A percentile compares a stretch with the other conserved stretches of the same genome.
These are phyloP conservation scores for Xerocomellus dryophilus DNA, from an alignment of 768 basidiomycete species.

Conservation along the genomic window DNA sequence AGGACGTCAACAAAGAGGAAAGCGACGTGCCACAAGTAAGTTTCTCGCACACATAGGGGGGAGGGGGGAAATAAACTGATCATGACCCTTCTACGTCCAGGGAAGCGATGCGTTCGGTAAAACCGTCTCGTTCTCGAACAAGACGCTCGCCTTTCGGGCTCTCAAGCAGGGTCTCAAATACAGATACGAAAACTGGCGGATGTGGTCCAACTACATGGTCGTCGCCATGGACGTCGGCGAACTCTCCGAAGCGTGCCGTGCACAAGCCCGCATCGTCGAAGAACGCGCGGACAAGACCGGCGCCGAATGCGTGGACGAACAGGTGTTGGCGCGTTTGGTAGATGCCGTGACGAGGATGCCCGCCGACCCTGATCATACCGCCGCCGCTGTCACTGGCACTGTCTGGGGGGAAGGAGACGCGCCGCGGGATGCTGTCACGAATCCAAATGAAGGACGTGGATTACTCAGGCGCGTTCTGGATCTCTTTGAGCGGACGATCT, in stretches of 20 bases:
- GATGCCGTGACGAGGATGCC: slow-evolving; percentile 71
- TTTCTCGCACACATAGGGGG: not conserved
- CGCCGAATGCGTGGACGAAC: slow-evolving; percentile 69
- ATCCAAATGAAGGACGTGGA: slow-evolving; percentile 65
- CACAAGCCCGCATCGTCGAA: slow-evolving; percentile 78
- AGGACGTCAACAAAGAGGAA: slow-evolving; percentile 33
- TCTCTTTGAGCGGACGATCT: slow-evolving; percentile 73
- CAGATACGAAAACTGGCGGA: slow-evolving; percentile 90
- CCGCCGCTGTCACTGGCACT: slow-evolving; percentile 3
- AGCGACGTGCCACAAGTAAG: slow-evolving; percentile 23
- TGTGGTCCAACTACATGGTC: slow-evolving; percentile 98
- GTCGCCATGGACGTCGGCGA: slow-evolving; percentile 93
- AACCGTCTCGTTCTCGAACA: slow-evolving; percentile 64
- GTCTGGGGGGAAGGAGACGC: slow-evolving; percentile 16
- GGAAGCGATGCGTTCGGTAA: slow-evolving; percentile 19
- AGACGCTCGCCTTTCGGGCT: slow-evolving; percentile 86
- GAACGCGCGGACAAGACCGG: slow-evolving; percentile 39
- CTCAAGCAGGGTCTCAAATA: slow-evolving; percentile 85
- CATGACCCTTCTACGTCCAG: slow-evolving; percentile 21
- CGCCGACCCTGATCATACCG: slow-evolving; percentile 31
- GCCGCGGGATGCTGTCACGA: slow-evolving; percentile 23
- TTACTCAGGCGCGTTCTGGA: slow-evolving; percentile 63
- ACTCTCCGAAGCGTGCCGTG: slow-evolving; percentile 81
- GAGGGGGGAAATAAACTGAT: slow-evolving; percentile 6
- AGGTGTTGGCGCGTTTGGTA: slow-evolving; percentile 87